Evolutionary conservation across 768 basidiomycete genomes (phyloP), one percentile per base, ranked within the genome.

Genomic region (Pisolithus orientalis): DNA sequence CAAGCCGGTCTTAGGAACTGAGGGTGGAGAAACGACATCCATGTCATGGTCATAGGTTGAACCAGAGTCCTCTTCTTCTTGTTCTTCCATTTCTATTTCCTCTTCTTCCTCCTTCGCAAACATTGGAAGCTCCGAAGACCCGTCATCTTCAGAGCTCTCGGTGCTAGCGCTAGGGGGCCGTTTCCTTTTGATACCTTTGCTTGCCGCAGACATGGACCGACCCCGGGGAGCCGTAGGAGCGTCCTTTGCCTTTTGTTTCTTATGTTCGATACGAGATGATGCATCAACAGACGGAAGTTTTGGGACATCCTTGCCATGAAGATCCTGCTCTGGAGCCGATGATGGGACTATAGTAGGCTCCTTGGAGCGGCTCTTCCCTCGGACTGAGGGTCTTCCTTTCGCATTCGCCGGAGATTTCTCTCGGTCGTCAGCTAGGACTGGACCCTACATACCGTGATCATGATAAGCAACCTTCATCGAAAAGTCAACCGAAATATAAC

Each of bases 271-370:
- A 21, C 49, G 53, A 16, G 47, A 47, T 24, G 44, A 28, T 44
- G 47, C 39, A 4, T 40, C 52, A 1, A 49, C 39, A 44, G 54
- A 60, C 37, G 48, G 49, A 37, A 53, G 54, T 31, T 14, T 51
- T 32, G 49, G 49, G 42, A 57, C 44, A 6, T 53, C 27, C n/a
- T 60, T 53, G 16, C 31, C 42, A 14, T 57, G 59, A 32, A 62
- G 59, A 40, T 81, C 79, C 60, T 84, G 78, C 38, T 78, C 76
- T 3, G 83, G 82, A 42, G 80, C 68, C 16, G 84, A 87, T 0
- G 83, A 84, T 6, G 83, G 83, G 11, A 84, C 65, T 49, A 75
- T 68, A 8, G 59, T 61, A 44, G 52, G 60, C 52, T 75, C 74
- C 47, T 61, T 65, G 5, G 54, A 51, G 25, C 45, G 28, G 31